Base-by-base conservation (phyloP, 768 basidiomycete genomes). In the Mycena polygramma region DNA sequence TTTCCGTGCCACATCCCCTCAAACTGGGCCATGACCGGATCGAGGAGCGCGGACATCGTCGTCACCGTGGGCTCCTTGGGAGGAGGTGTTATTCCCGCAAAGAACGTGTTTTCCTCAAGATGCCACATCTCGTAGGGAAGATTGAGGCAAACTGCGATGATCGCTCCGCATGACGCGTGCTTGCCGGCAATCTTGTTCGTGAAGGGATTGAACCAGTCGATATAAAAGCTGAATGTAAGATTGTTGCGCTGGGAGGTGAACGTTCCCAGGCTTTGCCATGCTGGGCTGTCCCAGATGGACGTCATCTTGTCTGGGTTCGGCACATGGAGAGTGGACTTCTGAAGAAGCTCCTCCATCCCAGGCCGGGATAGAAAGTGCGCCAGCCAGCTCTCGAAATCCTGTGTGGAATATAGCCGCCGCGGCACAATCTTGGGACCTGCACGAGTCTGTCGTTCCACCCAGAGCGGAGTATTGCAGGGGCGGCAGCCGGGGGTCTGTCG, bases 101-200 rank as follows among this genome's bases (percentile, higher is more conserved):
- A 63, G 57, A 63, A 75, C 3, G 73, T 49, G 24, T 71, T 77
- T 30, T 77, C 77, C 8, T 43, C 4, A 9, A 57, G 64, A 49
- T 76, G 74, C 37, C 74, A 74, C 20, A 77, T 43, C n/a, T 69
- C 55, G 14, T 53, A 53, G 0, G 78, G 78, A 2, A 79, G 65
- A 37, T 79, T 79, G 30, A 76, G 45, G 59, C 77, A 77, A 5
- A 74, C 69, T 54, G 77, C 52, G 30, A 74, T 76, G 43, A 70
- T 65, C 0, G 63, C 69, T 30, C 69, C 69, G 57, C 63, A 64
- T 2, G 69, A 70, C 17, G 46, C 64, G 20, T 36, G 11, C 39
- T 70, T 70, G 4, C 75, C 70, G 22, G 72, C 70, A 22, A 71
- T 70, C 36, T 75, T 73, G 51, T 73, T 76, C 17, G 65, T 15